Evolutionary conservation across 2,329 filamentous ascomycete genomes (phyloP).

Genomic region (Penicillium aurantiogriseum): DNA sequence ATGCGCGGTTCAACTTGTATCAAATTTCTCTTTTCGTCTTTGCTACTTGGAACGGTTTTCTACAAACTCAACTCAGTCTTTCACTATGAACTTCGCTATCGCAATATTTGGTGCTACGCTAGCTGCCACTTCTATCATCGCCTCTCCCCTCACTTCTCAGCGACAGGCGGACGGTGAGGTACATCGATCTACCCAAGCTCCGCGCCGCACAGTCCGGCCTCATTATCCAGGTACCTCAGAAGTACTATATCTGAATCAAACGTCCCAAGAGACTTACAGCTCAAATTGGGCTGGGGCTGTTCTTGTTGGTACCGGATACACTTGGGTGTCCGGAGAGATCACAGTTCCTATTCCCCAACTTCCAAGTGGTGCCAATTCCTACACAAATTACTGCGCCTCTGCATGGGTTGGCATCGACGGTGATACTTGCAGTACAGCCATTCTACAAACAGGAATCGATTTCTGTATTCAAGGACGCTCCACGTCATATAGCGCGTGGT

Average conservation of each 20-base stretch:
- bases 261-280: constrained; percentile 48
- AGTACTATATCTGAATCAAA: constrained; percentile 34
- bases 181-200: constrained; percentile 28
- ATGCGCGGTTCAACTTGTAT: not conserved
- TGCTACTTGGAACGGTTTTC: not conserved
- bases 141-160: constrained; percentile 47
- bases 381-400: constrained; percentile 45
- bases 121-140: constrained; percentile 44
- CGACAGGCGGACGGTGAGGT: constrained; percentile 34
- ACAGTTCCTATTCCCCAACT: constrained; percentile 49
- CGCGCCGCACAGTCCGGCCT: constrained; percentile 30
- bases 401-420: constrained; percentile 63
- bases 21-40: not conserved
- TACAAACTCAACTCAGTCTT: not conserved
- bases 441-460: constrained; percentile 58
- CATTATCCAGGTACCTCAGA: constrained; percentile 32
- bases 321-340: constrained; percentile 53
- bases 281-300: constrained; percentile 61
- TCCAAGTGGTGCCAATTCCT: constrained; percentile 36
- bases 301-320: constrained; percentile 52
- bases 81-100: constrained; percentile 52
- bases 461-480: constrained; percentile 47
- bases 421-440: constrained; percentile 53
- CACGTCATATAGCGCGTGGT: constrained; percentile 56
- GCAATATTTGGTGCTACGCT: constrained; percentile 37